Percentiles rank a stretch among this genome's conserved stretches.
Evolutionary conservation across 257 asterid genomes (phyloP).

Genomic region (Solanum chilense): DNA sequence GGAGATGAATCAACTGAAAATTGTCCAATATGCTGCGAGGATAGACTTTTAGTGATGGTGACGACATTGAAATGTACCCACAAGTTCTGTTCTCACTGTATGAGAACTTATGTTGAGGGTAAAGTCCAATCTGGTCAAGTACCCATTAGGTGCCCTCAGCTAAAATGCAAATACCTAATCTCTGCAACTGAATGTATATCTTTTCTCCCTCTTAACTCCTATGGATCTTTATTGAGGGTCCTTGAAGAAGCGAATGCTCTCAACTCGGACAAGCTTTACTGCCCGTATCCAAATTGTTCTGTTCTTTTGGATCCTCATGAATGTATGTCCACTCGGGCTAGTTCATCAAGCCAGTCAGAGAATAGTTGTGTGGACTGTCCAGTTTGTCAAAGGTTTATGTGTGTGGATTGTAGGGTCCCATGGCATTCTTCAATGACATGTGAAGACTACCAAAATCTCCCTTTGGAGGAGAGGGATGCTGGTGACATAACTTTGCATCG

Average conservation of each 20-base stretch:
- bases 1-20: constrained; percentile 31
- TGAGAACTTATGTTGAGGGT: constrained; percentile 77
- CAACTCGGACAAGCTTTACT: constrained; percentile 31
- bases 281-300: constrained; percentile 72
- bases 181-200: constrained; percentile 47
- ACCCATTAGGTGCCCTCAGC: constrained; percentile 75
- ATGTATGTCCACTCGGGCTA: constrained; percentile 39
- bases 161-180: constrained; percentile 58
- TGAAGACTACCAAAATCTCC: constrained; percentile 55
- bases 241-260: constrained; percentile 37
- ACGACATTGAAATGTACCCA: constrained; percentile 72
- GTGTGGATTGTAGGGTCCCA: constrained; percentile 71
- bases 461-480: constrained; percentile 57
- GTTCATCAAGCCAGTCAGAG: constrained; percentile 47
- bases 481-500: constrained; percentile 36
- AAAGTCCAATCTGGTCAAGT: constrained; percentile 44
- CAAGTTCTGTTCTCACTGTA: constrained; percentile 78
- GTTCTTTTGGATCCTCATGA: constrained; percentile 61
- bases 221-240: constrained; percentile 49
- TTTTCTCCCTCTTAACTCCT: constrained; percentile 70
- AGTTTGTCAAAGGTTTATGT: constrained; percentile 56
- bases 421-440: constrained; percentile 90
- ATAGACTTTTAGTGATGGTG: constrained; percentile 64
- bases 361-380: constrained; percentile 66
- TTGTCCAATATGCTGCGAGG: constrained; percentile 83